Evolutionary conservation across 164 flowering plant genomes (phyloP).

Genomic region (Umbilicus rupestris): DNA sequence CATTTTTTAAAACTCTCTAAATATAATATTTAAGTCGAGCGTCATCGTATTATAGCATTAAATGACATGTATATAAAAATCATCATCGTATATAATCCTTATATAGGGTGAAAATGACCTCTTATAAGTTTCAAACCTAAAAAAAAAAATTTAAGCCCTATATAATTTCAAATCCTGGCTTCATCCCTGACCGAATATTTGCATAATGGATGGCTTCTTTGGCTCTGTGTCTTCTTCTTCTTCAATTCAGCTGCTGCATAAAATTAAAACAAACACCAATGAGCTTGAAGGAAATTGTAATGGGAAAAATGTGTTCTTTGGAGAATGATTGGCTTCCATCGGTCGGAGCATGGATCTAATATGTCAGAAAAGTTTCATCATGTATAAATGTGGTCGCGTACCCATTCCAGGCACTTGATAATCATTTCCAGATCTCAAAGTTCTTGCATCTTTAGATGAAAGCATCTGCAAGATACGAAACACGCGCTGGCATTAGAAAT

Average conservation of each 20-base stretch:
- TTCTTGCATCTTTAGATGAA: background rate
- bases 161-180: too few relatives aligned
- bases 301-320: background rate
- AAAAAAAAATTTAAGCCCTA: too few relatives aligned
- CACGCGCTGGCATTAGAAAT: background rate
- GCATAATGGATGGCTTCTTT: background rate
- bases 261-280: background rate
- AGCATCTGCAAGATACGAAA: background rate
- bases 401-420: constrained; percentile 8
- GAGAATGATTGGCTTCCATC: too few relatives aligned
- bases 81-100: too few relatives aligned
- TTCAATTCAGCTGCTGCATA: background rate
- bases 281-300: background rate
- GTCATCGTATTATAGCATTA: too few relatives aligned
- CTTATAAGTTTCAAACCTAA: too few relatives aligned
- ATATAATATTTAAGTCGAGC: too few relatives aligned
- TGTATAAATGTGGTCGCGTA: background rate
- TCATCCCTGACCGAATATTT: constrained; percentile 7
- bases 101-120: too few relatives aligned
- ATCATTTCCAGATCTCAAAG: background rate
- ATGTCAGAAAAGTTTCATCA: background rate
- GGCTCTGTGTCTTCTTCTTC: constrained; percentile 1
- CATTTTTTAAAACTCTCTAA: too few relatives aligned
- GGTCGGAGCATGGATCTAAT: background rate
- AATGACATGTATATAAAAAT: too few relatives aligned